Evolutionary conservation across 495 filamentous ascomycete genomes (phyloP), one percentile per base, ranked within the genome.

Genomic region (Talaromyces nanjingensis): DNA sequence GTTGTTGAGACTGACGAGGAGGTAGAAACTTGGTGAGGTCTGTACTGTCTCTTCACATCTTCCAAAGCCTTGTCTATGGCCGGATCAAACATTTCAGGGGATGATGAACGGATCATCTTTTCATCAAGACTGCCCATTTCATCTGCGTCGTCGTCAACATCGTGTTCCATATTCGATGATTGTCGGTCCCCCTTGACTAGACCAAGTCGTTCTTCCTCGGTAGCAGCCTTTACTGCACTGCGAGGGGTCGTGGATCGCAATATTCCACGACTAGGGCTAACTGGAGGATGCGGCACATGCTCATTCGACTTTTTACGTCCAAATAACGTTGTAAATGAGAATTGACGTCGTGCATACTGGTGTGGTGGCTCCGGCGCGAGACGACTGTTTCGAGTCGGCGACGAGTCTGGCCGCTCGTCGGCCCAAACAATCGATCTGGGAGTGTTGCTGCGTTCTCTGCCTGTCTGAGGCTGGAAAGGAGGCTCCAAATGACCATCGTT

Each of bases 301-400:
- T 71, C 70, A 64, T 73, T 68, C 16, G 70, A 52, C 67, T 73
- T 75, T 68, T 76, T 69, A 70, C 79, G 69, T 64, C 79, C 77
- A 73, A 97, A 91, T 57, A 94, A 84, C 65, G 87, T 88, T 68
- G 93, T 88, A 81, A 98, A 98, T 29, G 89, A 92, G 77, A 97
- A 98, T 72, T 97, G 92, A 39, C 94, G 87, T 67, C 74, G 76
- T n/a, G 79, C 78, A 53, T 72, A 80, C 75, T 79, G 86, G 54
- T 31, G 57, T 59, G 33, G n/a, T 12, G 57, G 52, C 5, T 64
- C 62, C 0, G 64, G 61, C 2, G 61, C 52, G 27, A 64, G 61
- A 27, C 25, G 66, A 25, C 20, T 72, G 66, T 14, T 45, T 29
- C 25, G 68, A 67, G 1, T 67, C 65, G 14, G 67, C 67, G 37